Conservation (phyloP, 2,329 filamentous ascomycete species). For the Emmonsiellopsis sp. region DNA sequence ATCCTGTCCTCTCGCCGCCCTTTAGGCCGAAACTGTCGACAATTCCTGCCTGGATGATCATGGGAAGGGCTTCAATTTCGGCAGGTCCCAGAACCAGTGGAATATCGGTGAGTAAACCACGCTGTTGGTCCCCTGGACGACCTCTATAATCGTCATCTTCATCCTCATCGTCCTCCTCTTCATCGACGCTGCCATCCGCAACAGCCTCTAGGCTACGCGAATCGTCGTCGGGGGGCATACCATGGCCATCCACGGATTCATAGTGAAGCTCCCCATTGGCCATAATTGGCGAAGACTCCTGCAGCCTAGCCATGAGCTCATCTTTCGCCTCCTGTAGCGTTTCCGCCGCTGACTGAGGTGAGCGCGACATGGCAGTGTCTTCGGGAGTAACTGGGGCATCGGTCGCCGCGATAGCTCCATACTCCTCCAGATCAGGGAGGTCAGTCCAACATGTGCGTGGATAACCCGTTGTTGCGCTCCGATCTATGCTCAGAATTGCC, state of each 20-base stretch:
- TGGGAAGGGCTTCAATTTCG: constrained; percentile 90
- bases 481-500: constrained; percentile 33
- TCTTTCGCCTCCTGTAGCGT: constrained; percentile 44
- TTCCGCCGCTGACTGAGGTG: constrained; percentile 39
- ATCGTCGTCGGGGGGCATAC: constrained; percentile 33
- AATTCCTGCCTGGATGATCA: constrained; percentile 95
- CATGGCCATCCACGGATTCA: constrained; percentile 32
- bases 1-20: constrained; percentile 50
- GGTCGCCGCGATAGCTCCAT: constrained; percentile 26
- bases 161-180: constrained; percentile 44
- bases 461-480: constrained; percentile 30
- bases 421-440: constrained; percentile 36
- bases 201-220: constrained; percentile 34
- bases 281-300: constrained; percentile 34
- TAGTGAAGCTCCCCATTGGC: constrained; percentile 34
- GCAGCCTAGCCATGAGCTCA: constrained; percentile 41
- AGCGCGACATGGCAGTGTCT: constrained; percentile 39
- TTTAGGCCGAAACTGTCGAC: constrained; percentile 68
- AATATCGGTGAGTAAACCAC: constrained; percentile 83
- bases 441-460: constrained; percentile 35
- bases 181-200: constrained; percentile 37
- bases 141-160: constrained; percentile 44
- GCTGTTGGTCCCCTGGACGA: constrained; percentile 46
- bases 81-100: constrained; percentile 89
- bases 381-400: constrained; percentile 35